These are phyloP conservation scores for Solanum hybrid DNA, from an alignment of 305 asterid genomes.

Conservation along the genomic window DNA sequence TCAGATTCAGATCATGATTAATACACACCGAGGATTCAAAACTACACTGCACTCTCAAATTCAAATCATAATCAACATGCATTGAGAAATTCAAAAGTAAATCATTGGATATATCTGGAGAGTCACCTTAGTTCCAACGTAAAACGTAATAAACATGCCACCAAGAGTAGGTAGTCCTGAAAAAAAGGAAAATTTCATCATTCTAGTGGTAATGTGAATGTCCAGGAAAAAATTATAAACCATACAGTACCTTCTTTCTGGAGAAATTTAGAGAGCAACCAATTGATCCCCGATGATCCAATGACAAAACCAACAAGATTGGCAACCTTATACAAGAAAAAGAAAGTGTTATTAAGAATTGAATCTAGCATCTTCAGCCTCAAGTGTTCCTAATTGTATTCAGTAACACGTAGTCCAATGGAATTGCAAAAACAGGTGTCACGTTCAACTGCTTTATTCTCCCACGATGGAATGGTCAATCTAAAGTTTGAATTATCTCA, in stretches of 20 bases:
- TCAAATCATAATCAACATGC: constrained; percentile 10
- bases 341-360: not conserved
- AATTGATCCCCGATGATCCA: constrained; percentile 89
- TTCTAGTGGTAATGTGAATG: constrained; percentile 1
- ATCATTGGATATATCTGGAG: not conserved
- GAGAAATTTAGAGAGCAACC: constrained; percentile 74
- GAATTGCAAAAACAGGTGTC: not conserved
- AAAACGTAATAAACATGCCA: constrained; percentile 66
- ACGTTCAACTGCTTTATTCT: not conserved
- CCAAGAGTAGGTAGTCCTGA: constrained; percentile 66
- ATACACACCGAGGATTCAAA: not conserved
- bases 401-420: not conserved
- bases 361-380: not conserved
- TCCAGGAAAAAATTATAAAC: not conserved
- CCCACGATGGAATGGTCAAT: not conserved
- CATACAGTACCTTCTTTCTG: constrained; percentile 47
- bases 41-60: not conserved
- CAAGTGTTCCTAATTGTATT: not conserved
- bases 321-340: constrained; percentile 57
- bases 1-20: constrained; percentile 9
- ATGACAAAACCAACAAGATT: constrained; percentile 95
- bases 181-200: constrained; percentile 14
- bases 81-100: not conserved
- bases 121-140: constrained; percentile 85
- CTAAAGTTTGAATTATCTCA: not conserved